Percentiles rank a stretch among this genome's conserved stretches.
These are phyloP conservation scores for Mycena galopus DNA, from an alignment of 768 basidiomycete genomes.

Conservation along the genomic window DNA sequence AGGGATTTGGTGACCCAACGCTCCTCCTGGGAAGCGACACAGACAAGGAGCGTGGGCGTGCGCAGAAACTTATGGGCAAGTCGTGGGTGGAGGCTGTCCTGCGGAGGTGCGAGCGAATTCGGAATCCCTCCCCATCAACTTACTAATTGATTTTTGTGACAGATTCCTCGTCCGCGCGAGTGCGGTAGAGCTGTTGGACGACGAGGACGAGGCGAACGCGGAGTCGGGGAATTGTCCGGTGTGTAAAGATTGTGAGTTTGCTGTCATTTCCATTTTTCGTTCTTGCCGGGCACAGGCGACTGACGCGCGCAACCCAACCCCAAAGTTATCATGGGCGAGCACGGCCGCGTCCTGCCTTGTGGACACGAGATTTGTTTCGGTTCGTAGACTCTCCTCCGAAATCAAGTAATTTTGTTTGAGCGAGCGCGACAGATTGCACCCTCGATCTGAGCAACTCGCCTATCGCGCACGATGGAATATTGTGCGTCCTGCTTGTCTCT, in stretches of 20 bases:
- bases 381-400: constrained; percentile 40
- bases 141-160: background rate
- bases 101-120: constrained; percentile 43
- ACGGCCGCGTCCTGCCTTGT: constrained; percentile 73
- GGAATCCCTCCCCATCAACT: background rate
- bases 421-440: constrained; percentile 61
- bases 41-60: constrained; percentile 71
- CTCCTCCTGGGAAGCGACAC: constrained; percentile 59
- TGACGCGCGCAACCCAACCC: constrained; percentile 2
- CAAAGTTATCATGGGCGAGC: constrained; percentile 64
- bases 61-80: constrained; percentile 60
- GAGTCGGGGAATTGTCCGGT: constrained; percentile 67
- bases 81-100: constrained; percentile 54
- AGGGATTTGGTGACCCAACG: constrained; percentile 65
- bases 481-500: constrained; percentile 54
- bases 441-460: constrained; percentile 64
- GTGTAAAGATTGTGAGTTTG: constrained; percentile 71
- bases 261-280: background rate
- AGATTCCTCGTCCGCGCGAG: constrained; percentile 65
- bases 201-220: constrained; percentile 61
- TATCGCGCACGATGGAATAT: constrained; percentile 69
- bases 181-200: constrained; percentile 57
- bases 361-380: constrained; percentile 76
- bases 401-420: background rate
- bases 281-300: background rate